A percentile compares a stretch with the other conserved stretches of the same genome.
These are phyloP conservation scores for Podospora pseudocomata DNA, from an alignment of 495 filamentous ascomycete genomes.

Conservation along the genomic window DNA sequence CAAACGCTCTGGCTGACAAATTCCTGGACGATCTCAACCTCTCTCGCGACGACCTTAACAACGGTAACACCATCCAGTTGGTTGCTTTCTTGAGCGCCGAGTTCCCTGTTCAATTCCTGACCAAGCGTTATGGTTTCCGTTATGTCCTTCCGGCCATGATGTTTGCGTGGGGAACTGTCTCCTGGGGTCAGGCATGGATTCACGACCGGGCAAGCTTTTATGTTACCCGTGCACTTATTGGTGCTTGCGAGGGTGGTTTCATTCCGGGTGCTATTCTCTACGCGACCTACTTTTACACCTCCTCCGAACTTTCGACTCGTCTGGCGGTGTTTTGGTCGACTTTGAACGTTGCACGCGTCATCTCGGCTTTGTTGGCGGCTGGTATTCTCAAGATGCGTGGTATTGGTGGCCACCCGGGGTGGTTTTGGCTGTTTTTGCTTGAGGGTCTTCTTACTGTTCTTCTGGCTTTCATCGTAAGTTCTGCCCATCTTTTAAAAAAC, in stretches of 20 bases:
- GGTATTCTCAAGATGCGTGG: constrained; percentile 53
- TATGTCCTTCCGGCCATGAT: constrained; percentile 45
- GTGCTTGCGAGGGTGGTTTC: constrained; percentile 63
- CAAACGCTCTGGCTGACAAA: constrained; percentile 54
- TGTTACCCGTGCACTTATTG: constrained; percentile 59
- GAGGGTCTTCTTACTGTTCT: constrained; percentile 50
- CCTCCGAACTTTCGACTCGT: constrained; percentile 56
- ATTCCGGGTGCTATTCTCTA: constrained; percentile 53
- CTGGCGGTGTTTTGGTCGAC: constrained; percentile 59
- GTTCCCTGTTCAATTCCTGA: constrained; percentile 70
- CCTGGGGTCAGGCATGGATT: constrained; percentile 56
- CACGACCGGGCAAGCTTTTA: constrained; percentile 55
- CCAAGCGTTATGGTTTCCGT: constrained; percentile 55
- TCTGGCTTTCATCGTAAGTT: constrained; percentile 6
- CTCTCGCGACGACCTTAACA: constrained; percentile 62
- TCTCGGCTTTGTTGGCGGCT: constrained; percentile 52
- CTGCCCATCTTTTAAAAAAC: neutral
- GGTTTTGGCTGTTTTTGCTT: constrained; percentile 59
- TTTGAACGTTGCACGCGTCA: constrained; percentile 47
- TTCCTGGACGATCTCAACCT: constrained; percentile 52
- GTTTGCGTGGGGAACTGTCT: constrained; percentile 41
- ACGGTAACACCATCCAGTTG: constrained; percentile 70
- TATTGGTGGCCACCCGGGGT: constrained; percentile 51
- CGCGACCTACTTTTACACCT: constrained; percentile 70
- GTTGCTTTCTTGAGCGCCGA: constrained; percentile 65